phyloP scores from a whole-genome alignment of 1,284 basidiomycete species.

The Stereum hirsutum region DNA sequence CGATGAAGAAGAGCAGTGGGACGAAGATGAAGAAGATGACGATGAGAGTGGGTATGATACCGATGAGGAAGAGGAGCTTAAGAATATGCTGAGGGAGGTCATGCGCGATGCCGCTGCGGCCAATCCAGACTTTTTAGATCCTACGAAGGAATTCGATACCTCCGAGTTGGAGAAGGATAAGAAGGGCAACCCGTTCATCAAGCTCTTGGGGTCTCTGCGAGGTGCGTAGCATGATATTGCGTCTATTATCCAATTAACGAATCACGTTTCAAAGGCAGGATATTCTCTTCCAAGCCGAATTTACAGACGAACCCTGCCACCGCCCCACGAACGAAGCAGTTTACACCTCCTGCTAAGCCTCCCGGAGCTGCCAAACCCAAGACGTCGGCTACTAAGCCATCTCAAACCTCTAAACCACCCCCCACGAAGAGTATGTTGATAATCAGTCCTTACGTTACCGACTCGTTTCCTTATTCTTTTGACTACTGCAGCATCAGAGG shows the following conservation, averaged over 20 bases:
- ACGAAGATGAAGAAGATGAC: conserved; percentile 30
- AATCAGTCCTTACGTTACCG: no score
- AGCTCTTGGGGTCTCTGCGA: conserved; percentile 58
- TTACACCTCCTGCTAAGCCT: no score
- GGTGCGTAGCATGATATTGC: conserved; percentile 28
- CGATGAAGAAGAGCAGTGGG: no score
- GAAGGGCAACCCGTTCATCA: conserved; percentile 67
- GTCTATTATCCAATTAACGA: background rate
- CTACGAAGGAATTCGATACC: conserved; percentile 27
- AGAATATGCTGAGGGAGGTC: conserved; percentile 54
- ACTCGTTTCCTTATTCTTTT: background rate
- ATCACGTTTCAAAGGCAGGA: conserved; percentile 38
- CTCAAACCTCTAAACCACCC: background rate
- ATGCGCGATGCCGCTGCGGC: conserved; percentile 60
- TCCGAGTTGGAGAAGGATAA: conserved; percentile 38
- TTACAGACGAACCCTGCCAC: conserved; percentile 38
- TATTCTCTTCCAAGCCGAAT: conserved; percentile 57
- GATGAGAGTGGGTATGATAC: conserved; percentile 46
- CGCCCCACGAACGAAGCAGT: no score
- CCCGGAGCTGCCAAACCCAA: conserved; percentile 17
- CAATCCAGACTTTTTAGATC: conserved; percentile 44
- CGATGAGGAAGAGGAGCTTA: conserved; percentile 57
- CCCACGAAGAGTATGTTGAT: background rate
- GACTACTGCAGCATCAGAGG: conserved; percentile 6
- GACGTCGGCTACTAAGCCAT: background rate